A percentile compares a stretch with the other conserved stretches of the same genome.
Conservation (phyloP, 768 basidiomycete genomes). For the Suillus decipiens region DNA sequence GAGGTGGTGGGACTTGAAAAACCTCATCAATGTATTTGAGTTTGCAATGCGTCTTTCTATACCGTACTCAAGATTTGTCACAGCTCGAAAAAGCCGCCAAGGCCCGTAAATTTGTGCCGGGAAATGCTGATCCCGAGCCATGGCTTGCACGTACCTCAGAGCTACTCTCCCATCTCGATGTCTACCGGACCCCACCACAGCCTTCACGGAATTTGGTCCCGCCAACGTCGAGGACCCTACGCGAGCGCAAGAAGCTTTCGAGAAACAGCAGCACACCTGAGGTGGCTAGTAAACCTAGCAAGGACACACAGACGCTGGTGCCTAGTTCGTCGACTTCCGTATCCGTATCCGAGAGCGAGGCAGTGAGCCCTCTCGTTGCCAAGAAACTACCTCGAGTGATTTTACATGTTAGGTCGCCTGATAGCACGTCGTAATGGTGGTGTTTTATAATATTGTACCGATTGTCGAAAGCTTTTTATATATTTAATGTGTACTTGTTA, state of each 20-base stretch:
- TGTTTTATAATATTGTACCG: neutral
- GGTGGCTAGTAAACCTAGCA: constrained; percentile 18
- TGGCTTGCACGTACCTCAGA: constrained; percentile 62
- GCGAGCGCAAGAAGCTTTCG: constrained; percentile 45
- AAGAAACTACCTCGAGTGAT: constrained; percentile 59
- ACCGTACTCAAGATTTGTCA: neutral
- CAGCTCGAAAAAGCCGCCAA: constrained; percentile 70
- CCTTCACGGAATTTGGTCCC: constrained; percentile 23
- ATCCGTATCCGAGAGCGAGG: neutral
- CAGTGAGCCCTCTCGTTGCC: constrained; percentile 2
- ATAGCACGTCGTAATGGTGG: constrained; percentile 18
- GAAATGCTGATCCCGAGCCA: constrained; percentile 37
- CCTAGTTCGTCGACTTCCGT: constrained; percentile 1
- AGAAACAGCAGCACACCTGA: constrained; percentile 14
- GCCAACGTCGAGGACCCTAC: constrained; percentile 47
- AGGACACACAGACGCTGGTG: constrained; percentile 11
- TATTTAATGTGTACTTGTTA: neutral
- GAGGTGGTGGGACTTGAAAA: constrained; percentile 66
- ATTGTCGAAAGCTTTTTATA: neutral
- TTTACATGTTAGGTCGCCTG: constrained; percentile 50
- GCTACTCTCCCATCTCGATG: constrained; percentile 19
- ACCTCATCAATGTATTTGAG: constrained; percentile 53
- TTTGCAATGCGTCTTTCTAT: neutral
- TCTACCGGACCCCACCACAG: constrained; percentile 11
- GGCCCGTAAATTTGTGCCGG: constrained; percentile 51